Conservation (phyloP, 202 grass and related monocot species). For the Bolboschoenoplectus hybrid region DNA sequence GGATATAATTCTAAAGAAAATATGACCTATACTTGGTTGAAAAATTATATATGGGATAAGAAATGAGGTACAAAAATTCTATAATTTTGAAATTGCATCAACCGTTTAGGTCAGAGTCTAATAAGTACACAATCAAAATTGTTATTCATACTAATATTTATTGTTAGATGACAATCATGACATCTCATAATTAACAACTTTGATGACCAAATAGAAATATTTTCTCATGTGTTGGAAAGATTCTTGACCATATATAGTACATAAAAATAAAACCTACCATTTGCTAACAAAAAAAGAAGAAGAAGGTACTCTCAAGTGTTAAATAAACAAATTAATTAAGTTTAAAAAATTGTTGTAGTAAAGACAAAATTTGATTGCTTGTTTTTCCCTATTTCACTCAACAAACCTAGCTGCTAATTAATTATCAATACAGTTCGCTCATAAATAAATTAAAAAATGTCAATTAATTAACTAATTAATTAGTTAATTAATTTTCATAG, state of each 20-base stretch:
- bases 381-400: neutral
- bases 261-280: neutral
- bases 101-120: neutral
- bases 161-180: neutral
- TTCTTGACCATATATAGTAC: neutral
- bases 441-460: neutral
- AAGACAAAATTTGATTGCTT: constrained; percentile 33
- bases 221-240: neutral
- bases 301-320: neutral
- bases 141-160: neutral
- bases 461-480: too few relatives aligned
- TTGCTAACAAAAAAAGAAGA: neutral
- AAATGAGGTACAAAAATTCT: neutral
- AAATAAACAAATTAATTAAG: neutral
- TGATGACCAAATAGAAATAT: neutral
- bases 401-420: constrained; percentile 2
- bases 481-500: constrained; percentile 12
- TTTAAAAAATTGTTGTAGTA: neutral
- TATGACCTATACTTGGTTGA: neutral
- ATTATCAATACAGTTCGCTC: neutral
- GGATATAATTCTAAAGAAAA: neutral
- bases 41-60: neutral
- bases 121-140: neutral
- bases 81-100: neutral
- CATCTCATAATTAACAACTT: neutral